These are phyloP conservation scores for Suillus discolor DNA, from an alignment of 768 basidiomycete species.

Conservation along the genomic window DNA sequence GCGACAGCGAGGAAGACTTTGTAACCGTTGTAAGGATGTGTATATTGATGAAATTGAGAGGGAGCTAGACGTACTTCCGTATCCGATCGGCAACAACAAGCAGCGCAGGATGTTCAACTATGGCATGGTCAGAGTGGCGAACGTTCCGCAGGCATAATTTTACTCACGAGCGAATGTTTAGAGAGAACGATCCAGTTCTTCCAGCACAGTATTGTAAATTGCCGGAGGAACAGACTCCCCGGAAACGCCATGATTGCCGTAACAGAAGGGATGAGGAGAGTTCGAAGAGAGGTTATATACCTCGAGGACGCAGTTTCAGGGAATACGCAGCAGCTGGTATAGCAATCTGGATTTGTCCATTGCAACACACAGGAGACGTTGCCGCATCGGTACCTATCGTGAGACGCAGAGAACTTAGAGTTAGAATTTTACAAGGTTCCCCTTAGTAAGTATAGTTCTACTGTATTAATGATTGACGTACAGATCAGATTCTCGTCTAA, in stretches of 20 bases:
- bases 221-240: conserved; percentile 54
- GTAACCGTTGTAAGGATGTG: conserved; percentile 1
- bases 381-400: background rate
- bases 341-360: background rate
- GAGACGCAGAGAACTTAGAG: background rate
- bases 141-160: background rate
- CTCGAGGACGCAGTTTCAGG: background rate
- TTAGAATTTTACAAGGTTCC: background rate
- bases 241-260: background rate
- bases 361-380: background rate
- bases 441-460: background rate
- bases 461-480: background rate
- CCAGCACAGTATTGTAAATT: conserved; percentile 61
- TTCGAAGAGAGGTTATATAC: background rate
- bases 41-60: background rate
- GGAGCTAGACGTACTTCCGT: conserved; percentile 40
- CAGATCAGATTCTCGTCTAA: background rate
- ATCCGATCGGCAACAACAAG: conserved; percentile 63
- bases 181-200: conserved; percentile 78
- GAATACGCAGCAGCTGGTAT: background rate
- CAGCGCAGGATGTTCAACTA: conserved; percentile 65
- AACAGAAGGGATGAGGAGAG: background rate
- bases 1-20: conserved; percentile 62
- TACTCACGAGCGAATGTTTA: conserved; percentile 63
- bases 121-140: conserved; percentile 3